Percentiles rank a stretch among this genome's conserved stretches.
Conservation (phyloP, 1,284 basidiomycete genomes). For the Erythrobasidium hasegawianum region DNA sequence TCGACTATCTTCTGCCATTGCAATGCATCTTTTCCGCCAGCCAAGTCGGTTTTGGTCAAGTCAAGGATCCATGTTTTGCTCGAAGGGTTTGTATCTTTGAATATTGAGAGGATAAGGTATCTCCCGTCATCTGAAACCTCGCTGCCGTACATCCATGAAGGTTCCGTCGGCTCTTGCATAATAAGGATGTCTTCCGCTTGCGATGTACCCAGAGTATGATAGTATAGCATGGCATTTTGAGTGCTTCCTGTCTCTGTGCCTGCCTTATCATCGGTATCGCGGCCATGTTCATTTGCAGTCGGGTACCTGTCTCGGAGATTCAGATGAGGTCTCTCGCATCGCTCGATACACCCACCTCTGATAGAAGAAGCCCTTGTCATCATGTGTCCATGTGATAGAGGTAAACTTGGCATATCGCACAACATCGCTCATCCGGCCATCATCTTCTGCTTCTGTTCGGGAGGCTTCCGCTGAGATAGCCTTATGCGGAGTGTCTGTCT, state of each 20-base stretch:
- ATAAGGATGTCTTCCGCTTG: slow-evolving; percentile 69
- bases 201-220: slow-evolving; percentile 64
- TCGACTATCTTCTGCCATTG: slow-evolving; percentile 66
- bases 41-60: slow-evolving; percentile 59
- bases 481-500: slow-evolving; percentile 57
- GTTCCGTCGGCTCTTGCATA: slow-evolving; percentile 61
- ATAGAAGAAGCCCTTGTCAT: slow-evolving; percentile 77
- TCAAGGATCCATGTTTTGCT: slow-evolving; percentile 71
- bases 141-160: slow-evolving; percentile 59
- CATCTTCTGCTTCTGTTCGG: slow-evolving; percentile 52
- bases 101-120: slow-evolving; percentile 60
- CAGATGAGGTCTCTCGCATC: too few relatives aligned
- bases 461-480: slow-evolving; percentile 42
- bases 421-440: slow-evolving; percentile 61
- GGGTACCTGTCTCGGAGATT: slow-evolving; percentile 40
- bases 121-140: slow-evolving; percentile 45
- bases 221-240: slow-evolving; percentile 66
- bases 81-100: slow-evolving; percentile 58
- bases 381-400: slow-evolving; percentile 65
- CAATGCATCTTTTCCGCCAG: slow-evolving; percentile 6
- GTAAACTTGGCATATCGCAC: slow-evolving; percentile 73
- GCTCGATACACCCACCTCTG: slow-evolving; percentile 54
- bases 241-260: slow-evolving; percentile 65
- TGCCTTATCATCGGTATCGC: slow-evolving; percentile 57
- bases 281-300: slow-evolving; percentile 53